These are phyloP conservation scores for Rhodosorus marinus DNA, from an alignment of 23 red algal genomes.

Conservation along the genomic window DNA sequence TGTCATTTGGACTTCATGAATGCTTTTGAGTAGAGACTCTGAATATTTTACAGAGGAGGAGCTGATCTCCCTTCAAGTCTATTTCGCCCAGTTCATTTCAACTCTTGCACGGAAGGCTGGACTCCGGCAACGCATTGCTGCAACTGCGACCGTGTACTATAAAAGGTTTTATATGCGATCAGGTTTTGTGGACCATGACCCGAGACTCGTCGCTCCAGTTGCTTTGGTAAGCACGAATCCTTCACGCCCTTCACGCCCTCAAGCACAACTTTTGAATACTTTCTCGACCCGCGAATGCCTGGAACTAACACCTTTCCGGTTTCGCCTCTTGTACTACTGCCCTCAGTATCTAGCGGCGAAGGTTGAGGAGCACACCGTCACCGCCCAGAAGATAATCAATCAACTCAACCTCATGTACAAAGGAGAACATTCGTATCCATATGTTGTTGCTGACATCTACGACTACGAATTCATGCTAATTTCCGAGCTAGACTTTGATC, in stretches of 20 bases:
- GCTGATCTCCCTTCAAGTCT: background rate
- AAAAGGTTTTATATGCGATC: constrained; percentile 33
- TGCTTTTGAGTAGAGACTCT: background rate
- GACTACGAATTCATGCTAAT: constrained; percentile 51
- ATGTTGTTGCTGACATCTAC: constrained; percentile 38
- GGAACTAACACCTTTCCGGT: background rate
- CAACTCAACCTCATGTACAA: constrained; percentile 14
- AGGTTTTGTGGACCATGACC: constrained; percentile 23
- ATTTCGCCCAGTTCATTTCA: constrained; percentile 1
- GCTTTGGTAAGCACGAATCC: constrained; percentile 6
- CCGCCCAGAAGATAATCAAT: constrained; percentile 41
- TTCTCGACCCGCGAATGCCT: too few relatives aligned
- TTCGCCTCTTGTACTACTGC: background rate
- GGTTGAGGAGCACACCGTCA: constrained; percentile 44
- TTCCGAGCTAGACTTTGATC: constrained; percentile 46
- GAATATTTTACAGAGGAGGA: background rate
- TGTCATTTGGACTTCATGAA: background rate
- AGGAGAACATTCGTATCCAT: constrained; percentile 33
- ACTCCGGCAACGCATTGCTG: constrained; percentile 49
- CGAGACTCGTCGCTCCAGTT: constrained; percentile 51
- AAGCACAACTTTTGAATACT: too few relatives aligned
- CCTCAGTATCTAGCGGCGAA: constrained; percentile 44
- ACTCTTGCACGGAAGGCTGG: constrained; percentile 25
- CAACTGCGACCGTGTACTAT: constrained; percentile 58
- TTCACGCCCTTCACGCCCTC: too few relatives aligned